These are phyloP conservation scores for Saccharomyces hybrid DNA, from an alignment of 1,139 yeast genomes.

Conservation along the genomic window DNA sequence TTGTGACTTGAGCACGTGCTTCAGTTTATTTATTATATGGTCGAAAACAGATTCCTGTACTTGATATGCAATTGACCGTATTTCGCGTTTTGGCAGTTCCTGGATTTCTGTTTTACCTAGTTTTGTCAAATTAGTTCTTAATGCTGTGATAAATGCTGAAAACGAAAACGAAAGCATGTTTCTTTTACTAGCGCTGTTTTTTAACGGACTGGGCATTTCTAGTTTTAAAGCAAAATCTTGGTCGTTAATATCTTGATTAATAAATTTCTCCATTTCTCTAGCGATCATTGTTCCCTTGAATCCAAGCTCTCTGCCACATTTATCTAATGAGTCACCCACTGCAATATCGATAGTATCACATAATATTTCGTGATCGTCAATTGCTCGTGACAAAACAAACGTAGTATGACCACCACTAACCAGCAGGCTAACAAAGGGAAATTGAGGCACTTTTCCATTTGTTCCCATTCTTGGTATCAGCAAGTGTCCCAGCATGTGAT, in stretches of 20 bases:
- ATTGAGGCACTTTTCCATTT: constrained; percentile 37
- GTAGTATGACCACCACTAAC: constrained; percentile 96
- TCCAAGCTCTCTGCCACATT: constrained; percentile 83
- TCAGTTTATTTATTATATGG: constrained; percentile 62
- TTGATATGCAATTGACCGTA: constrained; percentile 47
- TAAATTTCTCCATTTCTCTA: constrained; percentile 61
- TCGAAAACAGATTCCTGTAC: constrained; percentile 61
- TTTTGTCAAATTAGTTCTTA: constrained; percentile 34
- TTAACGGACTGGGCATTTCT: constrained; percentile 43
- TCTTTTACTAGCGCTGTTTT: constrained; percentile 41
- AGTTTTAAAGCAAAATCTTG: constrained; percentile 14
- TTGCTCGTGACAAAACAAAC: constrained; percentile 58
- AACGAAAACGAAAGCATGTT: constrained; percentile 57
- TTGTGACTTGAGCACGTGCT: constrained; percentile 42
- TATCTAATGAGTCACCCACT: constrained; percentile 88
- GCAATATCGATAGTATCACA: constrained; percentile 82
- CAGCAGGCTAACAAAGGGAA: constrained; percentile 72
- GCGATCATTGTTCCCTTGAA: constrained; percentile 79
- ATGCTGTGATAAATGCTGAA: constrained; percentile 63
- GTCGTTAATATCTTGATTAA: constrained; percentile 33
- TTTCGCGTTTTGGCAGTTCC: constrained; percentile 17
- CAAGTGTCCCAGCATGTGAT: constrained; percentile 93
- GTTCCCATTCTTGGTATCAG: constrained; percentile 53
- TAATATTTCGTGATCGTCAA: constrained; percentile 61
- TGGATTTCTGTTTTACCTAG: constrained; percentile 7